Conservation (phyloP, 208 protist genomes). For the Acanthamoeba lenticulata region DNA sequence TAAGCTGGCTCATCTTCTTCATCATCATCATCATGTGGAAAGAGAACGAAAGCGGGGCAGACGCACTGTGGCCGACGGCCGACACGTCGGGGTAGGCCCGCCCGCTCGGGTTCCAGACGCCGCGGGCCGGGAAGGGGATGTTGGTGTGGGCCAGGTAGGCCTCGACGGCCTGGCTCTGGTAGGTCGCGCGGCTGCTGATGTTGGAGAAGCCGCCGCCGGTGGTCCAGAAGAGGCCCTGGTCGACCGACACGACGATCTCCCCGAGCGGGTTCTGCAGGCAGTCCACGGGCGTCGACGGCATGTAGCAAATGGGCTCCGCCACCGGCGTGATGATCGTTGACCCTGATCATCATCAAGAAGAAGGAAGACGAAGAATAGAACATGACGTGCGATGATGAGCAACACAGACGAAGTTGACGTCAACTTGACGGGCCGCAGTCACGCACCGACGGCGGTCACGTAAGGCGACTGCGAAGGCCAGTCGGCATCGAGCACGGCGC, state of each 20-base stretch:
- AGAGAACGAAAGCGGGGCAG: not conserved
- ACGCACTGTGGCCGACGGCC: slow-evolving; percentile 29
- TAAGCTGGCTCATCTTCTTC: not conserved
- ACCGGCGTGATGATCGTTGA: slow-evolving; percentile 71
- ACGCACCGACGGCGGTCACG: slow-evolving; percentile 58
- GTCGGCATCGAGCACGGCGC: slow-evolving; percentile 21
- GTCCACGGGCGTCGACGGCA: not conserved
- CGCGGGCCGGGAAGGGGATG: slow-evolving; percentile 15
- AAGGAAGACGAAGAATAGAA: not conserved
- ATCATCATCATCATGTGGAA: not conserved
- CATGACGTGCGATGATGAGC: no score
- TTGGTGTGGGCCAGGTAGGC: slow-evolving; percentile 37
- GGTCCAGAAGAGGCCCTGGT: slow-evolving; percentile 61
- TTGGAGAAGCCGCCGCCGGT: slow-evolving; percentile 75
- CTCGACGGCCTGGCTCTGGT: slow-evolving; percentile 62
- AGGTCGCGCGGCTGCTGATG: not conserved
- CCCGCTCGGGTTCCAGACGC: slow-evolving; percentile 63
- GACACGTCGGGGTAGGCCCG: slow-evolving; percentile 79
- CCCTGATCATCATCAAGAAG: not conserved
- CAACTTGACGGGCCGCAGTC: no score
- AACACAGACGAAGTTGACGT: no score
- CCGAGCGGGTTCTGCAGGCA: slow-evolving; percentile 67
- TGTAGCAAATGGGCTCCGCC: slow-evolving; percentile 71
- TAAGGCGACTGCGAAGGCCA: slow-evolving; percentile 73
- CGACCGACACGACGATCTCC: slow-evolving; percentile 65